Base-by-base conservation (phyloP, 768 basidiomycete species). In the Macrolepiota fuliginosa region DNA sequence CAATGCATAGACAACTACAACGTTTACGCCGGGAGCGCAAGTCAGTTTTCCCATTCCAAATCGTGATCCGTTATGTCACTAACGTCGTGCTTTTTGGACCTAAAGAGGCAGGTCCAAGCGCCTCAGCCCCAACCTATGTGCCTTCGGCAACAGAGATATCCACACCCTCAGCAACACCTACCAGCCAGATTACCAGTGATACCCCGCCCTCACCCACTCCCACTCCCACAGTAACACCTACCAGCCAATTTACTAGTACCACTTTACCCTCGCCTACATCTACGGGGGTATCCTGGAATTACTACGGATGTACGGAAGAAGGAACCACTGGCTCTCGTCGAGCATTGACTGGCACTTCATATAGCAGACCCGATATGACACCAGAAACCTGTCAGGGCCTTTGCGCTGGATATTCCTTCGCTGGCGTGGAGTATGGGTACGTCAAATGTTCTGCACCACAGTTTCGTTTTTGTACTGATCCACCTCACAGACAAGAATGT, bases 1-100 rank as follows among this genome's bases (percentile, higher is more conserved):
- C 42, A 17, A 65, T 6, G 25, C 17, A 32, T 25, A 77, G 87
- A 88, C 70, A 89, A 89, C 66, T 89, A 81, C 71, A 90, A 88
- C 67, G 84, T 80, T 0, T 87, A 79, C 69, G 83, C 82, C 40
- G 82, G 83, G n/a, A 75, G 76, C 56, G 80, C 79, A 4, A 71
- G 79, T 79, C 58, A 61, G 75, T 71, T 24, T 49, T 54, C 40
- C 19, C 29, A 32, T 32, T 32, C 29, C 29, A 32, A 22, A 12
- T 45, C 19, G 17, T 45, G 42, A 45, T 45, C 17, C 42, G 19
- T 27, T 50, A 11, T 6, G 36, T 32, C 49, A 35, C 32, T 22
- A 13, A 35, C 37, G n/a, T 49, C 3, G 29, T 12, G 25, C 36
- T 42, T 13, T 46, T 50, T 27, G 12, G 39, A 24, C n/a, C 35